phyloP scores from a whole-genome alignment of 345 rosid species.

The Pugionium cornutum region DNA sequence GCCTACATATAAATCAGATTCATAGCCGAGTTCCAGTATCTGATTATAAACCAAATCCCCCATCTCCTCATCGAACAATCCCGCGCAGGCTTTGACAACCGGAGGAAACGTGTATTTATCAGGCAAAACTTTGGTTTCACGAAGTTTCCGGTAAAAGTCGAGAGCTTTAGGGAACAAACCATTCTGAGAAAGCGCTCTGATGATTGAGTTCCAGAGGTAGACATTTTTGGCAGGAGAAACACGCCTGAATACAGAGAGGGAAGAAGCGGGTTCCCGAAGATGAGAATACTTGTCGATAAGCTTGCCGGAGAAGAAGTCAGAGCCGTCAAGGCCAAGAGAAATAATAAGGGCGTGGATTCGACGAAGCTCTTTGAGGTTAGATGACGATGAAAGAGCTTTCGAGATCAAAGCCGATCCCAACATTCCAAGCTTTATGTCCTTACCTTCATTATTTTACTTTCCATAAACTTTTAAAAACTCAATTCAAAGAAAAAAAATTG shows the following conservation, averaged over 20 bases:
- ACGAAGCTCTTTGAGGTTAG: conserved; percentile 45
- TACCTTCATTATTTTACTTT: neutral
- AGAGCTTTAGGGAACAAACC: conserved; percentile 51
- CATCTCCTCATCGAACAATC: conserved; percentile 38
- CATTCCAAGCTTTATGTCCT: conserved; percentile 9
- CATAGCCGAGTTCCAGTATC: conserved; percentile 46
- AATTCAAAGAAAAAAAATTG: no score
- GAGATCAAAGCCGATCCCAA: conserved; percentile 42
- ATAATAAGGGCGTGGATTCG: conserved; percentile 51
- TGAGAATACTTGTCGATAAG: conserved; percentile 62
- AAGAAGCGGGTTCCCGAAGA: conserved; percentile 46
- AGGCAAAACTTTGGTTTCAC: conserved; percentile 41
- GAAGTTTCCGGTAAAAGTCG: conserved; percentile 48
- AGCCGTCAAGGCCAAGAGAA: conserved; percentile 51
- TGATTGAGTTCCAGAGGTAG: conserved; percentile 64
- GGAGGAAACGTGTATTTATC: conserved; percentile 64
- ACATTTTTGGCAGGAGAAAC: conserved; percentile 47
- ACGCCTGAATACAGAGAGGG: conserved; percentile 53
- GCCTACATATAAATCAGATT: conserved; percentile 55
- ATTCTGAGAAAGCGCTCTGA: conserved; percentile 57
- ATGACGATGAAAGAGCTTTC: conserved; percentile 43
- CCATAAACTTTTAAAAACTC: no score
- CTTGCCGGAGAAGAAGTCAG: conserved; percentile 59
- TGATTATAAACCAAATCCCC: conserved; percentile 45
- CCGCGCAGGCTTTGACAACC: conserved; percentile 66